Evolutionary conservation across 805 yeast genomes (phyloP), one percentile per base, ranked within the genome.

Genomic region (Citeromyces nyonsensis): DNA sequence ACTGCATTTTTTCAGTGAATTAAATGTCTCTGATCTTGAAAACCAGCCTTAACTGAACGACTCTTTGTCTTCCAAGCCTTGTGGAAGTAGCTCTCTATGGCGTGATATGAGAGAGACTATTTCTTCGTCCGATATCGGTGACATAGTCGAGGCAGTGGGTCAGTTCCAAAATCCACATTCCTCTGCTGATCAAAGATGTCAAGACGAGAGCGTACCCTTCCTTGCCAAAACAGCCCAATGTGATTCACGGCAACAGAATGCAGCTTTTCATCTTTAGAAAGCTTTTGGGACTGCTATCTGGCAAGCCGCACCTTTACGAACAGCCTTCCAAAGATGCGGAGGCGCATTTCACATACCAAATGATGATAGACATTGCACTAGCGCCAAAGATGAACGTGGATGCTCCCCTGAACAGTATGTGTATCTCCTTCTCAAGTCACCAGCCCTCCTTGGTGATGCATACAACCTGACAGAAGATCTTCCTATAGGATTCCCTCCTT

Each of bases 231-330:
- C 78, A 71, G 38, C 42, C 49, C 1, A 59, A 69, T 9, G 76
- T 73, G 1, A 37, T 69, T 10, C 44, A 51, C 3, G 56, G 66
- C 5, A 63, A 80, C 2, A 63, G 64, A 42, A 37, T 61, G n/a
- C 91, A 80, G 52, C 72, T 75, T 3, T 60, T 61, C 51, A 64
- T 72, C 39, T 80, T 79, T 45, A 54, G 69, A 13, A 49, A 57
- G 28, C 59, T 79, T 33, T 40, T 75, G 5, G 63, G 57, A 13
- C 36, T 50, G 2, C 40, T 73, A 24, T 35, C 51, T 6, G 44
- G 48, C 6, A 38, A 33, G 24, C 22, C 22, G 7, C 22, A 18
- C 22, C 7, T 18, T 18, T 18, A 18, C 22, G 22, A 18, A 18
- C 6, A 18, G 22, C 22, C 22, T 7, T 18, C 22, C 22, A 18